A percentile compares a stretch with the other conserved stretches of the same genome.
Evolutionary conservation across 2,329 filamentous ascomycete species (phyloP).

Genomic region (Alternaria tenuissima): DNA sequence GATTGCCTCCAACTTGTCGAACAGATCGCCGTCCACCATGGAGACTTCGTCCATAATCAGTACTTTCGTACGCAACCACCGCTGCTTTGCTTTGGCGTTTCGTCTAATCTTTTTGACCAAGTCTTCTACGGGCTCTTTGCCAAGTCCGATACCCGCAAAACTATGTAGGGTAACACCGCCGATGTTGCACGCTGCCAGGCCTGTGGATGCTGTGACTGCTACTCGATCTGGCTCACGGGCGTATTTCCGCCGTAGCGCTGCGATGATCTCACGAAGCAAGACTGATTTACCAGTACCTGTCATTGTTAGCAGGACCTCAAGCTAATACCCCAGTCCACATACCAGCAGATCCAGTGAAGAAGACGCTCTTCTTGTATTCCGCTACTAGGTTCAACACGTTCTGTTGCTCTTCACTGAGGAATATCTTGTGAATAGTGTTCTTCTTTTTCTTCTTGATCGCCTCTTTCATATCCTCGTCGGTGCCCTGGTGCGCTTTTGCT

Average conservation of each 20-base stretch:
- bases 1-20: conserved; percentile 93
- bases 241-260: conserved; percentile 79
- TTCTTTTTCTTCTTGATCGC: conserved; percentile 54
- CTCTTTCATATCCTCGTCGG: conserved; percentile 58
- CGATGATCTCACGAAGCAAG: conserved; percentile 89
- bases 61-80: conserved; percentile 88
- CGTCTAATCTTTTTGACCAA: conserved; percentile 90
- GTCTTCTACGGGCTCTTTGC: conserved; percentile 82
- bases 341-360: conserved; percentile 96
- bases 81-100: conserved; percentile 84
- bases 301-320: conserved; percentile 11
- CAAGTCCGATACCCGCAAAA: conserved; percentile 92
- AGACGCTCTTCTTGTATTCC: conserved; percentile 83
- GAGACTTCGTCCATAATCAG: conserved; percentile 95
- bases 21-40: conserved; percentile 97
- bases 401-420: conserved; percentile 85
- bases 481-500: conserved; percentile 49
- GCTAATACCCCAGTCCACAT: conserved; percentile 7
- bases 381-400: conserved; percentile 85
- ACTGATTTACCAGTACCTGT: conserved; percentile 91
- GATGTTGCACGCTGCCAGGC: conserved; percentile 94
- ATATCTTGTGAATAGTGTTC: conserved; percentile 64
- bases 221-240: conserved; percentile 80
- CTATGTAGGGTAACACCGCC: conserved; percentile 95
- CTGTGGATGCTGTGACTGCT: conserved; percentile 94